Percentiles rank a stretch among this genome's conserved stretches.
Conservation (phyloP, 257 asterid species). For the Prunella vulgaris region DNA sequence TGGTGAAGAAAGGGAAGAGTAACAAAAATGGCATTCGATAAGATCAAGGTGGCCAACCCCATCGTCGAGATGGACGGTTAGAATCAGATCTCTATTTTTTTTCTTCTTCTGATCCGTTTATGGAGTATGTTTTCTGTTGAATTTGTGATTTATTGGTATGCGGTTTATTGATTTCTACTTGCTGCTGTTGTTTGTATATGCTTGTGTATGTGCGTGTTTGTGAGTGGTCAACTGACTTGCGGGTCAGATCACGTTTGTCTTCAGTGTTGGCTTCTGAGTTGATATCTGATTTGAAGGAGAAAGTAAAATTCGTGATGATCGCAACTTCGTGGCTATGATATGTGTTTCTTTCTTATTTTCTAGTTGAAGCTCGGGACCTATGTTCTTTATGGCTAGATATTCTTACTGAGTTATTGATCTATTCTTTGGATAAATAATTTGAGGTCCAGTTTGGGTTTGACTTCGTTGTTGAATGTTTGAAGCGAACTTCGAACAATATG, state of each 20-base stretch:
- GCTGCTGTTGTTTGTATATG: neutral
- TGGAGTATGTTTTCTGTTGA: neutral
- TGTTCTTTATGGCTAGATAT: slow-evolving; percentile 7
- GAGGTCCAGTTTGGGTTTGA: neutral
- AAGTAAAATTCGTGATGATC: slow-evolving; percentile 13
- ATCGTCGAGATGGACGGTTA: slow-evolving; percentile 99
- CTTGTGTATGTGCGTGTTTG: neutral
- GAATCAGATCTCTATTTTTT: slow-evolving; percentile 52
- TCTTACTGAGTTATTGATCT: slow-evolving; percentile 11
- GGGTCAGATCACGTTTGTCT: slow-evolving; percentile 19
- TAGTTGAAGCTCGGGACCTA: slow-evolving; percentile 9
- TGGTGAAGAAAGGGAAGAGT: neutral
- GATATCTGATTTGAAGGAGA: slow-evolving; percentile 19
- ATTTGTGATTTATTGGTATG: slow-evolving; percentile 23
- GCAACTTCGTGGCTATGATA: slow-evolving; percentile 4
- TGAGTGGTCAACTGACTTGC: neutral
- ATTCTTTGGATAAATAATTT: neutral
- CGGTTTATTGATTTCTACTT: neutral
- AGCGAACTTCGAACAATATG: neutral
- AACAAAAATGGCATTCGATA: slow-evolving; percentile 55
- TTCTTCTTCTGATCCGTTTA: slow-evolving; percentile 19
- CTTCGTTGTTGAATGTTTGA: slow-evolving; percentile 10
- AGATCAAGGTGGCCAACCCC: slow-evolving; percentile 96
- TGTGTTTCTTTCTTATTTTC: neutral
- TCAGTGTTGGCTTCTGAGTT: neutral